Base-by-base conservation (phyloP, 441 rosid genomes). In the Daphne laureola region DNA sequence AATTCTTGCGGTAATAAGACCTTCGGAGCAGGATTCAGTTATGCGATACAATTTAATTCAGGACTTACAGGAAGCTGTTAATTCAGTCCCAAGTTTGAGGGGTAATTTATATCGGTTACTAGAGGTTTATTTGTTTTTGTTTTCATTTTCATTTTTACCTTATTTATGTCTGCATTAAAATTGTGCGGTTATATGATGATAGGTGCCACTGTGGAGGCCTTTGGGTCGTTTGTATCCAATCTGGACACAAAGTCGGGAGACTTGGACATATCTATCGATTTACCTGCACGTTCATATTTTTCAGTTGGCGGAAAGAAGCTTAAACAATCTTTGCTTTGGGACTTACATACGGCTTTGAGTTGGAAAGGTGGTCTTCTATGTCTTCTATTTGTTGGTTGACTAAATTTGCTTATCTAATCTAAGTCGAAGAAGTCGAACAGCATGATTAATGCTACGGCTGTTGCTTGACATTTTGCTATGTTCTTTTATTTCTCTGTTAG, bases 191-290 rank as follows among this genome's bases (percentile, higher is more conserved):
- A 2, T 21, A 21, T 21, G 25, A 63, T 47, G 58, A 53, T 73
- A 92, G 98, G 96, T 73, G 91, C 96, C 59, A 82, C 85, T 17
- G 80, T 88, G 69, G 84, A 84, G 67, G 87, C 96, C 46, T 92
- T 79, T 73, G 98, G 98, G 59, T 92, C 96, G 8, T 86, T 84
- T 67, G 83, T 86, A 46, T 88, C 98, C 25, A 78, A 86, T 73
- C 95, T 92, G 66, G 86, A 84, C 75, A 67, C 88, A n/a, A 67
- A 81, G 48, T 66, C 80, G 78, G 96, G 94, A 65, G 98, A 92
- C 69, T 69, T 92, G 70, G 96, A 92, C 73, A 73, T 92, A 64
- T 84, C 98, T 53, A 62, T 92, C 36, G 75, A 81, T 50, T 67
- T 88, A 49, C 58, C 69, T 49, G 70, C 72, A 43, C 79, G 83